Evolutionary conservation across 1,284 basidiomycete genomes (phyloP).

Genomic region (Cryptococcus sp.): DNA sequence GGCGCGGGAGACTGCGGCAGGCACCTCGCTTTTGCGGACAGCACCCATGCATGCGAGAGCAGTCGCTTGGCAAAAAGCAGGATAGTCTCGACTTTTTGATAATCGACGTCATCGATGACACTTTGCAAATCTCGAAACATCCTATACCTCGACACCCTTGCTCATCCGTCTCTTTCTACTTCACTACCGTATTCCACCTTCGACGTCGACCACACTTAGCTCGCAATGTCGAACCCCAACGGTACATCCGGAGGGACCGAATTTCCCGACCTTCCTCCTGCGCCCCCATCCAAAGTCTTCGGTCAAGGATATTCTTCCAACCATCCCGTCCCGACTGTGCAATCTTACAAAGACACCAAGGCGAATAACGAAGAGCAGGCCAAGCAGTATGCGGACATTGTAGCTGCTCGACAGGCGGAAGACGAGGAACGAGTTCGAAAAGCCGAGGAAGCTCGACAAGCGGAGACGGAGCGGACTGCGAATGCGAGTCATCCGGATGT

Average conservation of each 20-base stretch:
- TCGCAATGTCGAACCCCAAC: slow-evolving; percentile 5
- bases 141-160: no score
- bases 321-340: slow-evolving; percentile 48
- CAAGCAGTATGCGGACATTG: slow-evolving; percentile 42
- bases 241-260: slow-evolving; percentile 8
- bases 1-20: no score
- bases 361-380: slow-evolving; percentile 37
- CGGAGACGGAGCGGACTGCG: background rate
- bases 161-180: no score
- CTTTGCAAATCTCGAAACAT: no score
- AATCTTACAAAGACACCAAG: slow-evolving; percentile 38
- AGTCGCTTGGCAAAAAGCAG: no score
- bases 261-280: slow-evolving; percentile 36
- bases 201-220: background rate
- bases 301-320: slow-evolving; percentile 38
- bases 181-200: no score
- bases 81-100: no score
- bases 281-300: slow-evolving; percentile 37
- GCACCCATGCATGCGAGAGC: no score
- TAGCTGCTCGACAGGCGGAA: slow-evolving; percentile 37
- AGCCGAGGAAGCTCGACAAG: background rate
- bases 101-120: no score
- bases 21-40: no score
- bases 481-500: slow-evolving; percentile 1
- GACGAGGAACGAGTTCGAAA: slow-evolving; percentile 18